Evolutionary conservation across 495 filamentous ascomycete genomes (phyloP), one percentile per base, ranked within the genome.

Genomic region (Penicillium coprophilum): DNA sequence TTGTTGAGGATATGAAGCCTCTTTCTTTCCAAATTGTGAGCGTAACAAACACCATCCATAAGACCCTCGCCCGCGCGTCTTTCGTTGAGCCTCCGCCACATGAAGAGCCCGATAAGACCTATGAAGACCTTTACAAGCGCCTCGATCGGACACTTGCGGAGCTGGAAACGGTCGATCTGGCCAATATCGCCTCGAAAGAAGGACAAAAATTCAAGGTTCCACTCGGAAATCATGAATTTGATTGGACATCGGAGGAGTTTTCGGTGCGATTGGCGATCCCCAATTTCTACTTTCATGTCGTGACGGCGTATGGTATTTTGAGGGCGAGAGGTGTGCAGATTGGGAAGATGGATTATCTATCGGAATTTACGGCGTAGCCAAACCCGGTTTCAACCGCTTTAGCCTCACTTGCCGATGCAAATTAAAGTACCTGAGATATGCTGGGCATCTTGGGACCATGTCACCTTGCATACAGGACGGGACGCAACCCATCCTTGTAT

Each of bases 1-100:
- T 60, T 46, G 27, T 47, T 40, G 30, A 55, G 47, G 53, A 60
- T 46, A 53, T 45, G 50, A 34, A 41, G 36, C 50, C 58, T 15
- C 44, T 31, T 27, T 50, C 47, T 39, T 60, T 52, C 53, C 53
- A 46, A 47, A 15, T 46, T 12, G 15, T 41, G 12, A 32, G 24
- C n/a, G 50, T 39, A 13, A 43, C 23, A 6, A 53, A 32, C 21
- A 32, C 9, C 6, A 21, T 41, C 24, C 12, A 10, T 6, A 53
- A 53, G 23, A 13, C 50, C 6, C 38, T 53, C 32, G 34, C 34
- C 21, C 50, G 50, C 11, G 23, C 28, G 17, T 36, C 50, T 12
- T 23, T 9, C n/a, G 17, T 28, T 10, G 50, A 53, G 8, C 13
- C 20, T 7, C n/a, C 11, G 2, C 38, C 50, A 17, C 24, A 30